Evolutionary conservation across 179 eudicot species (phyloP), one percentile per base, ranked within the genome.

Genomic region (Drosera spatulata): DNA sequence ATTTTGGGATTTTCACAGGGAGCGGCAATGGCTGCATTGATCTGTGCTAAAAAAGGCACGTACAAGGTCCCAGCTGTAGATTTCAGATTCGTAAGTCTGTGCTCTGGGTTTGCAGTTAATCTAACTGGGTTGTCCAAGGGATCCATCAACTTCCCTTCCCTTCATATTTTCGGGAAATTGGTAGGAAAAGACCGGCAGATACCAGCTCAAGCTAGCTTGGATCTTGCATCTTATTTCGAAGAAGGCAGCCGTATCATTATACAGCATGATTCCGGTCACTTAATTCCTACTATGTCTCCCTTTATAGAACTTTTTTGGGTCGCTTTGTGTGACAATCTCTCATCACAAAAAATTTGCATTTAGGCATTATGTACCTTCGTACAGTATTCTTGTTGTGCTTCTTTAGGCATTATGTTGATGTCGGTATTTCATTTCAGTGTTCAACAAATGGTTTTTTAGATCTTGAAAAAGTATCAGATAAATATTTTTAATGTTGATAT

Each of bases 1-100:
- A 75, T 91, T 15, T 70, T 91, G 71, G 98, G 98, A 63, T 91
- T 91, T 76, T 91, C 98, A 53, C 98, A 91, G 77, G 98, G 98
- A 53, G 96, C 98, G 49, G 96, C 96, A 22, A 84, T 91, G 95
- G 75, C 83, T 12, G 86, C 98, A 56, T 76, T 75, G 57, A 54
- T 85, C 44, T 71, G 84, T 62, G 81, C 87, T 10, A 73, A 74
- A 38, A 75, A 61, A 69, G 77, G 62, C 56, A 69, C 61, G 58
- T 56, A 70, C 0, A 72, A 75, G 65, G 78, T 71, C 50, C 43
- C 40, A 1, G 79, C 61, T 41, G 69, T 84, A 5, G 80, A 83
- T 69, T 76, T 91, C 54, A 78, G 91, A 61, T 91, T 91, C 72
- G 93, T 61, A 40, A 84, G 88, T 58, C 58, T 88, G 55, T 91